Evolutionary conservation across 1,139 yeast species (phyloP), one percentile per base, ranked within the genome.

Genomic region (Kodamaea plutei): DNA sequence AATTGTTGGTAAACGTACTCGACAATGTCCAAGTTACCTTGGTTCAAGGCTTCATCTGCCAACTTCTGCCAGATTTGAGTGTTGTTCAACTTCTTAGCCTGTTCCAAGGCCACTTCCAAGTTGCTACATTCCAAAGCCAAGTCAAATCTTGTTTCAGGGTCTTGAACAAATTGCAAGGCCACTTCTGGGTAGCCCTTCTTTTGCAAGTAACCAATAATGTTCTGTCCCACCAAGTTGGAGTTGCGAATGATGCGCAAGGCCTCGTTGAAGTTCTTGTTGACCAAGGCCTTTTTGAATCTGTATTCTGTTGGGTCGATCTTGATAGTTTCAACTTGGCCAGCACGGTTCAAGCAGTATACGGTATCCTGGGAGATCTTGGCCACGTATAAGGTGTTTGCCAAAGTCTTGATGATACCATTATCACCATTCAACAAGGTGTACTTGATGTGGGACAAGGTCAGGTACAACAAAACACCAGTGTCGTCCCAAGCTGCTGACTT

Each of bases 401-500:
- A 70, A 12, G 98, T 91, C 59, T 87, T 87, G 48, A 93, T 84
- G 35, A 93, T 88, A 47, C 98, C 98, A 48, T 71, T 79, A 54
- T 93, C 98, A 47, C 98, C 98, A 52, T 89, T 91, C 54, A 89
- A 70, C 50, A 93, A 69, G 29, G 94, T 82, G 61, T 91, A 93
- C 63, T 91, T 91, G 62, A 93, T 83, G 56, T 93, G 99, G 62
- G 91, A 91, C 55, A 93, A 73, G 14, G 99, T 93, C 15, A 96
- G 83, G 60, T 89, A 93, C 45, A 93, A 72, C 55, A 93, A 72
- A 23, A 93, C 95, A 28, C 93, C 93, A 28, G 85, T 70, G 48
- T 88, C 96, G 56, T 91, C 98, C 97, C 97, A 93, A 8, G 95
- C 88, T 29, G 96, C 97, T 64, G 95, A 82, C 68, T 93, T 93